Evolutionary conservation across 805 yeast genomes (phyloP), one percentile per base, ranked within the genome.

Genomic region (Candida succiphila): DNA sequence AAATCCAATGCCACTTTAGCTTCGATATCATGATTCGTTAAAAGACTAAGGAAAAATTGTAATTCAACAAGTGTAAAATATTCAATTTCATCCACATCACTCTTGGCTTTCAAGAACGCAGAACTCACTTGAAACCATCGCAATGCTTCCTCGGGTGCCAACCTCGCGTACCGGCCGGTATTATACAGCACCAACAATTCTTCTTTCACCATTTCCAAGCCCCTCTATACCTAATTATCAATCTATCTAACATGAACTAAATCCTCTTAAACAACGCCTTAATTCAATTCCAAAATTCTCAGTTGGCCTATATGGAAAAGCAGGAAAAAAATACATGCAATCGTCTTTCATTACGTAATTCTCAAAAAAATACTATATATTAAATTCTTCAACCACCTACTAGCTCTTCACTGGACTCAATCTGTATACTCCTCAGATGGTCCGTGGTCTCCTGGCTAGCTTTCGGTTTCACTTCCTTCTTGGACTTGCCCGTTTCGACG

Each of bases 1-100:
- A 75, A 60, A 37, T 79, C 82, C 37, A 85, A 65, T 39, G 74
- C 60, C 9, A 70, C 56, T 43, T 78, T 72, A 9, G 96, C 95
- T 40, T 77, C 86, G 3, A 64, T 56, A 48, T 85, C 95, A 37
- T 75, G 68, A 32, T 72, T 63, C n/a, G 80, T 60, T 35, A 68
- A 53, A 25, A 88, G 54, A 5, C 78, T 60, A 14, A 87, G 61
- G 46, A 72, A 74, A 53, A 85, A 84, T 33, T 81, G 76, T 46
- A 85, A 67, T 51, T 85, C 94, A 42, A 77, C 61, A 21, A 88
- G 53, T 7, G 70, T 63, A 50, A 69, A 77, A 25, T 58, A 52
- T 34, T 69, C 73, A 33, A 68, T 54, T n/a, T 73, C 65, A n/a
- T 33, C 25, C 44, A 67, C n/a, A n/a, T n/a, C n/a, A n/a, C n/a